phyloP scores from a whole-genome alignment of 495 filamentous ascomycete genomes.

The Aspergillus nidulans region DNA sequence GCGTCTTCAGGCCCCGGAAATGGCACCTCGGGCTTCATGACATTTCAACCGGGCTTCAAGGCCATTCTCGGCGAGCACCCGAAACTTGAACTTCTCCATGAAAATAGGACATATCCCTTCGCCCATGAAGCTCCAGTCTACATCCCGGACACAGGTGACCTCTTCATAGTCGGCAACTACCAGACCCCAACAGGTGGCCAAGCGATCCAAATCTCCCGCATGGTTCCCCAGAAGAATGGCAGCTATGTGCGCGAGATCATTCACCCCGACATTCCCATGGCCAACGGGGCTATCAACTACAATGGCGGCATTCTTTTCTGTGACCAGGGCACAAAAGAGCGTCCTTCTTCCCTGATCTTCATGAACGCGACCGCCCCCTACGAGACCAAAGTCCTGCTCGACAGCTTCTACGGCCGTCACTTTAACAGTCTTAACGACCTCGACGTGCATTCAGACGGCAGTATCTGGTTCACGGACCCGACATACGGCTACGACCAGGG shows the following conservation, averaged over 20 bases:
- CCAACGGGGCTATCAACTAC: constrained; percentile 51
- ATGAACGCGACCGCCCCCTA: constrained; percentile 33
- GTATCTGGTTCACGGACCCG: constrained; percentile 63
- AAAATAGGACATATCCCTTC: constrained; percentile 34
- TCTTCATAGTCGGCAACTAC: constrained; percentile 55
- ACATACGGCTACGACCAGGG: constrained; percentile 55
- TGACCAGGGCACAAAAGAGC: constrained; percentile 46
- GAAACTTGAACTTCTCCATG: constrained; percentile 24
- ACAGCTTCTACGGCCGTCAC: constrained; percentile 52
- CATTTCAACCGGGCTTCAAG: neutral
- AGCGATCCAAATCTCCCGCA: constrained; percentile 31
- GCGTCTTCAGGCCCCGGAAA: neutral
- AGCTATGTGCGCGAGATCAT: constrained; percentile 21
- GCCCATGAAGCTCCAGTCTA: constrained; percentile 63
- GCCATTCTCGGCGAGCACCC: constrained; percentile 26
- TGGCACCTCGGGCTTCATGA: neutral
- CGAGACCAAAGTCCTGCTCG: constrained; percentile 19
- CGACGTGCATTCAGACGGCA: constrained; percentile 47
- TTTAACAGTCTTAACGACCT: constrained; percentile 61
- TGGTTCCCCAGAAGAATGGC: constrained; percentile 18
- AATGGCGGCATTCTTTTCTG: constrained; percentile 40
- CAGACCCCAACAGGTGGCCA: constrained; percentile 12
- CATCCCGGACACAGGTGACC: constrained; percentile 30
- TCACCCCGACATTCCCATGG: constrained; percentile 45
- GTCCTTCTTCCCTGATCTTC: constrained; percentile 49